Evolutionary conservation across 805 yeast species (phyloP), one percentile per base, ranked within the genome.

Genomic region (Suhomyces sp.): DNA sequence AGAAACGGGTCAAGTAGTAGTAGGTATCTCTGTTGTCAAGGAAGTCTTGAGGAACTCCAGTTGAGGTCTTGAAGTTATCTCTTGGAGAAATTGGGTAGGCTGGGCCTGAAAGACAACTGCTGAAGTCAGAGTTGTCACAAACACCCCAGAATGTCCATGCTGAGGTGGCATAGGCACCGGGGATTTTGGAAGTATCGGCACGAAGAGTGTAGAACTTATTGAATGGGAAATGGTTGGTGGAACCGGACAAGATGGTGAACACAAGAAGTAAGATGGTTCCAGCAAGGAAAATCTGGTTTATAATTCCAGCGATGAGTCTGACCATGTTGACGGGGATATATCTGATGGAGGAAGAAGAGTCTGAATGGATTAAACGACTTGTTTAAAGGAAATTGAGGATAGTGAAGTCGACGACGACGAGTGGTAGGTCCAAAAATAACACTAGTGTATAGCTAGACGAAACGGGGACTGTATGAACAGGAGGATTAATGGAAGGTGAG

Each of bases 81-180:
- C 60, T 74, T 19, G 96, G 96, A 17, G 95, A 84, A 55, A 88
- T 78, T 27, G 96, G 88, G 62, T 72, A 81, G n/a, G 86, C 97
- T 13, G 96, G 83, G 10, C 79, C 76, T 28, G 71, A 56, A 29
- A 59, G 54, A 51, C 72, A 73, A 14, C 58, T 39, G 28, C 77
- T 58, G 63, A 88, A 88, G 58, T 78, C 70, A 27, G 54, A 43
- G 36, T 76, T 74, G 43, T 73, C 70, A 58, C 87, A 80, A 29
- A 82, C 69, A 43, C 82, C 80, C 74, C 91, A 90, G 60, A 77
- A 76, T 8, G 90, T 83, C 96, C 96, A 90, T 50, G 90, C 78
- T 3, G 87, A 68, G 11, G 60, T 54, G 23, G 56, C 57, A 19
- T 72, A 63, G 6, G 83, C 82, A 28, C 67, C 56, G 46, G 70